Base-by-base conservation (phyloP, 768 basidiomycete genomes). In the Russula griseocarnosa region DNA sequence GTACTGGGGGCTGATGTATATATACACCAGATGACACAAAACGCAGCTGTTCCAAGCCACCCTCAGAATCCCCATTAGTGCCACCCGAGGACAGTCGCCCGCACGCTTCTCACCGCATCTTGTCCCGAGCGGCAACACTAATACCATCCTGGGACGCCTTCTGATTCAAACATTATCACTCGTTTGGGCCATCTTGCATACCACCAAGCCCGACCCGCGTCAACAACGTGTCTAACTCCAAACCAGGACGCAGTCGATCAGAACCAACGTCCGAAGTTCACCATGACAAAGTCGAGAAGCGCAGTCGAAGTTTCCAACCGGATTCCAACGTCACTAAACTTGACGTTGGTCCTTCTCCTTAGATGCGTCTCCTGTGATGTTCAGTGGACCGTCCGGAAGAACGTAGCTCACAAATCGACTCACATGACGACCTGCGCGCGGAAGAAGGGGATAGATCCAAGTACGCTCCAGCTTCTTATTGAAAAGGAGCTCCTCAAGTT, bases 381-480 rank as follows among this genome's bases (percentile, higher is more conserved):
- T 16, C 73, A 73, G 1, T 93, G 91, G 91, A 92, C 88, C 4
- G 75, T 82, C 14, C 79, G 81, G 59, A 94, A 94, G 72, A 81
- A 81, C 4, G 75, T 75, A 13, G 66, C 74, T 20, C 83, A 86
- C 69, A 94, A 94, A 72, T 73, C 82, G 71, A 67, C 78, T 3
- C 92, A 94, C 70, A 82, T 94, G 46, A 78, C 79, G 55, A 75
- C 78, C 7, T 94, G 92, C 71, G 83, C 87, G 14, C 85, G 81
- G 73, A 91, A 86, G 72, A 76, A 77, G 24, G 75, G 72, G 5
- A 73, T 86, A 47, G 75, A 77, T 7, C 74, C 82, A 34, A 83
- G 84, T 6, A 89, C 88, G 2, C 66, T 92, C 36, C 72, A 73
- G 3, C 63, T 75, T 30, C 77, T 89, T 28, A 71, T 91, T 6